Percentiles rank a stretch among this genome's conserved stretches.
Evolutionary conservation across 768 basidiomycete genomes (phyloP).

Genomic region (Boletus tomentosulus): DNA sequence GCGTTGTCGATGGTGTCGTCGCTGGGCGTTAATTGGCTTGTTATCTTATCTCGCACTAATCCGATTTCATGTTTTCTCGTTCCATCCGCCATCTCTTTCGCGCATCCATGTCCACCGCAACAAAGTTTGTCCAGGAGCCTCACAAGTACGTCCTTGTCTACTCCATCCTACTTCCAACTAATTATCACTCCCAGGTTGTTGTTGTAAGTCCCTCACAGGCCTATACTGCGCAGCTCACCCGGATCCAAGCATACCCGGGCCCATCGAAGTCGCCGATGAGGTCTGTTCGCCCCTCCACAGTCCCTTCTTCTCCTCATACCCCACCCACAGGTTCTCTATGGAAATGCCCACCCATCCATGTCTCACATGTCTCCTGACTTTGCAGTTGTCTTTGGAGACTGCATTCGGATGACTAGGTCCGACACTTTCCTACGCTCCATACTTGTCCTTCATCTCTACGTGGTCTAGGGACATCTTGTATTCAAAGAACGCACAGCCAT

Average conservation of each 20-base stretch:
- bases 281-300: slow-evolving; percentile 26
- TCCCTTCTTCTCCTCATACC: background rate
- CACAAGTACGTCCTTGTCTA: slow-evolving; percentile 42
- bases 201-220: slow-evolving; percentile 33
- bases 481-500: slow-evolving; percentile 78
- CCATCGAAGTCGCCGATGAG: slow-evolving; percentile 61
- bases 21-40: slow-evolving; percentile 30
- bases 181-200: slow-evolving; percentile 40
- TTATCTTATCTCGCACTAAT: background rate
- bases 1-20: slow-evolving; percentile 29
- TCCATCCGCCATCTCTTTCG: background rate
- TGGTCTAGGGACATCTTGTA: slow-evolving; percentile 63
- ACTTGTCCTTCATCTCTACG: background rate
- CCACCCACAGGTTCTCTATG: slow-evolving; percentile 65
- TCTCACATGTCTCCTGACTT: slow-evolving; percentile 90
- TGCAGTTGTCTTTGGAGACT: slow-evolving; percentile 82
- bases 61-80: slow-evolving; percentile 3
- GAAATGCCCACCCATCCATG: slow-evolving; percentile 90
- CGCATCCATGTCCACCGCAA: slow-evolving; percentile 15
- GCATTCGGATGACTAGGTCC: slow-evolving; percentile 77
- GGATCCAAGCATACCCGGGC: slow-evolving; percentile 52
- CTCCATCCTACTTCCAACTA: slow-evolving; percentile 12
- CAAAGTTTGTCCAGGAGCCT: slow-evolving; percentile 34
- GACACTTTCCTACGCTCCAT: background rate
- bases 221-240: background rate